phyloP scores from a whole-genome alignment of 768 basidiomycete genomes.

The Postia placenta region DNA sequence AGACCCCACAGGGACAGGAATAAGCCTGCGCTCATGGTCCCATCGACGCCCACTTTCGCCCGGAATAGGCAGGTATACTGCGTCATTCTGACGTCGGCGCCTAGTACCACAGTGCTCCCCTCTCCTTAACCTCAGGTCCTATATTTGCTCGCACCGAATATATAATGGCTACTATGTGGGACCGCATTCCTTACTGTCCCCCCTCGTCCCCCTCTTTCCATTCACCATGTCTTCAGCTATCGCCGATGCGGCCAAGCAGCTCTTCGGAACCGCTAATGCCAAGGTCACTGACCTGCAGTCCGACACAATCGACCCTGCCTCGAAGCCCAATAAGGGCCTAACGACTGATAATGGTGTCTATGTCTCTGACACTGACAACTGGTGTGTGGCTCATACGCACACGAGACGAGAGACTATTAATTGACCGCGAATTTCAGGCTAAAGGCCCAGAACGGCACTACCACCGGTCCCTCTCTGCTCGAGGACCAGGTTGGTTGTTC shows the following conservation, averaged over 20 bases:
- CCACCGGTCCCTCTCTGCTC: conserved; percentile 66
- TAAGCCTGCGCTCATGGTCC: neutral
- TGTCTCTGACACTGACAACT: conserved; percentile 58
- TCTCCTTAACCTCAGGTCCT: neutral
- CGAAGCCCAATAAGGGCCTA: conserved; percentile 24
- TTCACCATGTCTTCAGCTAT: conserved; percentile 15
- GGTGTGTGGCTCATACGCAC: conserved; percentile 29
- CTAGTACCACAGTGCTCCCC: neutral
- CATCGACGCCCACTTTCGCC: neutral
- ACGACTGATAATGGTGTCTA: conserved; percentile 62
- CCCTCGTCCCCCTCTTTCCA: neutral
- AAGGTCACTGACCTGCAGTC: conserved; percentile 23
- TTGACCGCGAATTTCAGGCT: conserved; percentile 36
- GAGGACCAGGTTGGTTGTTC: conserved; percentile 49
- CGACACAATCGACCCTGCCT: conserved; percentile 27
- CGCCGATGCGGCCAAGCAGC: conserved; percentile 17
- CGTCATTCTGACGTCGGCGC: neutral
- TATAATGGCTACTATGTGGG: conserved; percentile 3
- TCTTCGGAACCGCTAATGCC: conserved; percentile 16
- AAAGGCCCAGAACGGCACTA: conserved; percentile 38
- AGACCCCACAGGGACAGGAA: neutral
- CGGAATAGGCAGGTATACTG: neutral
- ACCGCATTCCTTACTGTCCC: neutral
- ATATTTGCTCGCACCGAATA: neutral
- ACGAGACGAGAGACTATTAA: neutral